phyloP scores from a whole-genome alignment of 2,329 filamentous ascomycete genomes.

The Cladophialophora bantiana region DNA sequence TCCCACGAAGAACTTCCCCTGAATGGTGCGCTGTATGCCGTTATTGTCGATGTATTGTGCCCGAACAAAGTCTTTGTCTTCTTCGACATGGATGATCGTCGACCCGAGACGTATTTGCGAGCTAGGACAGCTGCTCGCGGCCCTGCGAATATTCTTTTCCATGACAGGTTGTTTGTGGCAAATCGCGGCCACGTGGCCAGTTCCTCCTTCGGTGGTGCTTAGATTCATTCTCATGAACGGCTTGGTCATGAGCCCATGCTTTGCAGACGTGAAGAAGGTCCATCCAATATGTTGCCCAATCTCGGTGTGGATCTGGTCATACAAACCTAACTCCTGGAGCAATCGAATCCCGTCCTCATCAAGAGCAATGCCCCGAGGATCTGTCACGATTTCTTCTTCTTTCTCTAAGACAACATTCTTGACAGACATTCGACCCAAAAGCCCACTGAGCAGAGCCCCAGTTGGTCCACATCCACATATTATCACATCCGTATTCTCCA shows the following conservation, averaged over 20 bases:
- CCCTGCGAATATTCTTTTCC: constrained; percentile 40
- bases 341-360: constrained; percentile 47
- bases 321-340: constrained; percentile 44
- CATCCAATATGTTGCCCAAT: constrained; percentile 41
- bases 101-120: constrained; percentile 36
- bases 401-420: constrained; percentile 44
- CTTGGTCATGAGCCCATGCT: constrained; percentile 34
- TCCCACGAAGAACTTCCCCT: constrained; percentile 49
- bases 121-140: constrained; percentile 12
- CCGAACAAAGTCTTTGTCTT: constrained; percentile 30
- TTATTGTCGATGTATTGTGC: constrained; percentile 37
- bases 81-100: constrained; percentile 31
- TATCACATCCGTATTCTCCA: constrained; percentile 41
- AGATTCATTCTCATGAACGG: constrained; percentile 42
- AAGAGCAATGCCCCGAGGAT: constrained; percentile 46
- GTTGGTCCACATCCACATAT: constrained; percentile 48
- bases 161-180: constrained; percentile 45
- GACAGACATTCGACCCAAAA: constrained; percentile 41
- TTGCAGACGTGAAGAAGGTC: constrained; percentile 42
- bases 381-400: constrained; percentile 44
- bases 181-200: constrained; percentile 44
- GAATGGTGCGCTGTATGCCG: constrained; percentile 33
- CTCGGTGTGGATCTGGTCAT: constrained; percentile 41
- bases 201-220: constrained; percentile 42
- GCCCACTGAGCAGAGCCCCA: constrained; percentile 44